These are phyloP conservation scores for Cyberlindnera meyerae DNA, from an alignment of 805 yeast genomes.

Conservation along the genomic window DNA sequence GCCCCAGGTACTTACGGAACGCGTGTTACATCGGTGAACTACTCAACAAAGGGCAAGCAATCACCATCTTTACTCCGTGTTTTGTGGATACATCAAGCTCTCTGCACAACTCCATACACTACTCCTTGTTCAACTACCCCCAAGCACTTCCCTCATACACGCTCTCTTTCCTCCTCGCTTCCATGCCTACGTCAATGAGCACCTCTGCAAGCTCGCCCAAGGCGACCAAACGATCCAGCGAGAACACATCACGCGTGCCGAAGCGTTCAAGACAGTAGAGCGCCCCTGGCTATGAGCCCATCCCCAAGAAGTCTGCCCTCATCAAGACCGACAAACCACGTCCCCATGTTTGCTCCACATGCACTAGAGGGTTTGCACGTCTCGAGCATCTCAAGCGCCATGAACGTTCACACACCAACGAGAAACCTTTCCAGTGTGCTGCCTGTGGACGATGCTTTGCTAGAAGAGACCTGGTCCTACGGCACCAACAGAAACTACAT, in stretches of 20 bases:
- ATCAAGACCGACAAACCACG: constrained; percentile 91
- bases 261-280: constrained; percentile 22
- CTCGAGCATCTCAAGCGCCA: constrained; percentile 92
- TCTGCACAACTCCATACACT: no score
- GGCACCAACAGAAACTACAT: constrained; percentile 95
- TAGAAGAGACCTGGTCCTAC: constrained; percentile 75
- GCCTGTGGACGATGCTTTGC: constrained; percentile 97
- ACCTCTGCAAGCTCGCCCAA: no score
- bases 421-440: constrained; percentile 93
- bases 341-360: constrained; percentile 84
- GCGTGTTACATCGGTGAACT: no score
- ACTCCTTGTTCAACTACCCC: no score
- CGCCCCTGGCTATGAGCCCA: constrained; percentile 48
- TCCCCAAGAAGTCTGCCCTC: constrained; percentile 78
- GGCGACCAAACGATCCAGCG: neutral
- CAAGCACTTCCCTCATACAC: no score
- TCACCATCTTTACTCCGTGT: no score
- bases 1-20: no score
- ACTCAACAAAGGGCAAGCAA: no score
- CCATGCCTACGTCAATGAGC: no score
- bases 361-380: constrained; percentile 94
- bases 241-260: neutral
- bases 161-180: no score
- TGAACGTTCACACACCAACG: constrained; percentile 91
- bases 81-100: no score